These are phyloP conservation scores for Quercus parvula DNA, from an alignment of 306 rosid species.

Conservation along the genomic window DNA sequence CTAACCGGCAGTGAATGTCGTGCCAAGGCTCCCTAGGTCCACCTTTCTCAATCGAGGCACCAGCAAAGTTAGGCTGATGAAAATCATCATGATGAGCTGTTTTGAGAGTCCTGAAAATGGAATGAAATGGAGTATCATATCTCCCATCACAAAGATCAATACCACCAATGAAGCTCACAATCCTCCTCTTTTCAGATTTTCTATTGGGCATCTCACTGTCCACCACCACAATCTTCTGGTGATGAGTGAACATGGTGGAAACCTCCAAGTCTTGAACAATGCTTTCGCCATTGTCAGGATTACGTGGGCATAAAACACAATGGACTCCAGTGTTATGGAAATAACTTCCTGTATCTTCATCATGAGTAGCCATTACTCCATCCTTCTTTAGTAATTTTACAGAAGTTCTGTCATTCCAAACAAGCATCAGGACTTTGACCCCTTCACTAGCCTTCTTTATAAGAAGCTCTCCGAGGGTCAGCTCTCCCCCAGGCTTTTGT, in stretches of 20 bases:
- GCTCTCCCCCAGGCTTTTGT: constrained; percentile 24
- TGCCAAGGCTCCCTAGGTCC: constrained; percentile 68
- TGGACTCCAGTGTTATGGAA: constrained; percentile 35
- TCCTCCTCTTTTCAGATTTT: constrained; percentile 30
- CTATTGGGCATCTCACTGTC: constrained; percentile 26
- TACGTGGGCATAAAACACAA: constrained; percentile 43
- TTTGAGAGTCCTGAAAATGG: constrained; percentile 35
- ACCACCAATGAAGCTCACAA: constrained; percentile 49
- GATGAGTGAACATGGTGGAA: constrained; percentile 51
- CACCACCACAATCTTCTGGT: constrained; percentile 50
- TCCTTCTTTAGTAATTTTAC: constrained; percentile 37
- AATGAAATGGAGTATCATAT: constrained; percentile 49
- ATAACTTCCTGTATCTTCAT: constrained; percentile 41
- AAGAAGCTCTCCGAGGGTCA: constrained; percentile 48
- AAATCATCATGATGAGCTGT: constrained; percentile 34
- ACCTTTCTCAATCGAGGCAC: constrained; percentile 33
- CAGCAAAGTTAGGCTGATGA: constrained; percentile 39
- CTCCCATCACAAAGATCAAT: constrained; percentile 61
- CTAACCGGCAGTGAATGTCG: constrained; percentile 41
- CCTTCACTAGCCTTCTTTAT: constrained; percentile 47
- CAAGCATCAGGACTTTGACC: constrained; percentile 46
- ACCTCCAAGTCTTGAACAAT: constrained; percentile 29
- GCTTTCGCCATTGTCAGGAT: constrained; percentile 33
- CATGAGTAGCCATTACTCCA: constrained; percentile 56
- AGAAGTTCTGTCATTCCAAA: constrained; percentile 56